A percentile compares a stretch with the other conserved stretches of the same genome.
phyloP scores from a whole-genome alignment of 2,329 filamentous ascomycete species.

The Talaromyces pinophilus region DNA sequence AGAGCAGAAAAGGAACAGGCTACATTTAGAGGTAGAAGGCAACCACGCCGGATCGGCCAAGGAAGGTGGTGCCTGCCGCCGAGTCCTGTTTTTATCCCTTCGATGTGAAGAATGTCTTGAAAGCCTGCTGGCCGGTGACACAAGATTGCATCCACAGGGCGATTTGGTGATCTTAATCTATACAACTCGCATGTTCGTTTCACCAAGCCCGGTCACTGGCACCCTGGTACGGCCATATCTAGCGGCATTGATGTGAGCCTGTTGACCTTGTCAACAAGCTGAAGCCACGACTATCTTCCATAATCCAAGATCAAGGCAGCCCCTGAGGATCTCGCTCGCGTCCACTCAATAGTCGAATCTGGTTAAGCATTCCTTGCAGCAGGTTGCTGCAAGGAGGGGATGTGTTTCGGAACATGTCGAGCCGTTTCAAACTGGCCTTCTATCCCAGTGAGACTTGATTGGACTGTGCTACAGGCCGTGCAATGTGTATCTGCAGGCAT shows the following conservation, averaged over 20 bases:
- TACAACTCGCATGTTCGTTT: background rate
- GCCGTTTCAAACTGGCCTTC: constrained; percentile 2
- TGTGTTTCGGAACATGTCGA: background rate
- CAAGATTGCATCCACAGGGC: background rate
- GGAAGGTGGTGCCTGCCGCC: background rate
- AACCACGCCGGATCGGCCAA: background rate
- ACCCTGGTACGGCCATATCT: background rate
- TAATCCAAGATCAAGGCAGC: background rate
- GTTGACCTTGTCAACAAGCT: background rate
- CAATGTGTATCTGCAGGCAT: background rate
- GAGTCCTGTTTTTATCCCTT: constrained; percentile 5
- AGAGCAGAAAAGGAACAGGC: background rate
- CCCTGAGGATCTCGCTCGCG: background rate
- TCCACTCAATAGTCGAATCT: constrained; percentile 7
- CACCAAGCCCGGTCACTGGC: background rate
- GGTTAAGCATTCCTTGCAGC: constrained; percentile 18
- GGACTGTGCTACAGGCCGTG: background rate
- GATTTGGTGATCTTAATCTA: background rate
- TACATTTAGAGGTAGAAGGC: constrained; percentile 7
- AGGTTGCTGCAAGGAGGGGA: constrained; percentile 15
- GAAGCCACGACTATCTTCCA: background rate
- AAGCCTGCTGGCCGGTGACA: background rate
- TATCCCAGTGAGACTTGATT: background rate
- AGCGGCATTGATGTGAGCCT: background rate
- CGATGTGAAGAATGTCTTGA: constrained; percentile 11